These are phyloP conservation scores for Penicillium capsulatum DNA, from an alignment of 2,329 filamentous ascomycete genomes.

Conservation along the genomic window DNA sequence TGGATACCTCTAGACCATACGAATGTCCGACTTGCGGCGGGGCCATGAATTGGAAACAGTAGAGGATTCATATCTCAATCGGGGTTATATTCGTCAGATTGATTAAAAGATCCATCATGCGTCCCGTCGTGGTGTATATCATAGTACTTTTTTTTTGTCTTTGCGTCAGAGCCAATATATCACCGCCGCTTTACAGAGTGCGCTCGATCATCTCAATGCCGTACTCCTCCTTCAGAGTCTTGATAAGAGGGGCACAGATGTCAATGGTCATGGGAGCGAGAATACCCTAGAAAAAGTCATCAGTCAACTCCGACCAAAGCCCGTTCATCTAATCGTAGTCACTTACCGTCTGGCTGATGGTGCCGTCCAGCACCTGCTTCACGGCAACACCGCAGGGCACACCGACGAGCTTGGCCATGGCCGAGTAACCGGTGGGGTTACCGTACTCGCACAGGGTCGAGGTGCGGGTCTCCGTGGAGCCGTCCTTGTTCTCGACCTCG, in stretches of 20 bases:
- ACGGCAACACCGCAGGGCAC: slow-evolving; percentile 71
- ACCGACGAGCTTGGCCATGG: slow-evolving; percentile 81
- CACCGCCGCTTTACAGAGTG: slow-evolving; percentile 44
- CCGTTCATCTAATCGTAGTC: too few species aligned
- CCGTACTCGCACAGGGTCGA: slow-evolving; percentile 82
- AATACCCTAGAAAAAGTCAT: slow-evolving; percentile 49
- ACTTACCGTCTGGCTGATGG: slow-evolving; percentile 58
- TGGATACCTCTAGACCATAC: too few species aligned
- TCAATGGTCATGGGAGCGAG: slow-evolving; percentile 71
- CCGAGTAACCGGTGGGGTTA: slow-evolving; percentile 69
- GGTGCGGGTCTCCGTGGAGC: slow-evolving; percentile 69
- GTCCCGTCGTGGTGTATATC: slow-evolving; percentile 12
- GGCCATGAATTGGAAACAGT: too few species aligned
- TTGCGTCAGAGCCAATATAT: neutral
- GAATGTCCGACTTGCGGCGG: too few species aligned
- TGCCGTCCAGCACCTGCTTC: slow-evolving; percentile 71
- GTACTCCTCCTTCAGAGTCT: slow-evolving; percentile 73
- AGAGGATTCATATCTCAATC: too few species aligned
- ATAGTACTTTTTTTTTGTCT: slow-evolving; percentile 7
- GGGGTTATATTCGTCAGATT: neutral
- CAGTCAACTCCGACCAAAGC: neutral
- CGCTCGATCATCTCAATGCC: slow-evolving; percentile 71
- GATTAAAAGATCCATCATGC: neutral
- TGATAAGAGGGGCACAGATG: slow-evolving; percentile 69
- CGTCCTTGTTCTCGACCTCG: slow-evolving; percentile 76